Percentiles rank a stretch among this genome's conserved stretches.
phyloP scores from a whole-genome alignment of 371 early-diverging fungal genomes.

The Dentiscutata heterogama region DNA sequence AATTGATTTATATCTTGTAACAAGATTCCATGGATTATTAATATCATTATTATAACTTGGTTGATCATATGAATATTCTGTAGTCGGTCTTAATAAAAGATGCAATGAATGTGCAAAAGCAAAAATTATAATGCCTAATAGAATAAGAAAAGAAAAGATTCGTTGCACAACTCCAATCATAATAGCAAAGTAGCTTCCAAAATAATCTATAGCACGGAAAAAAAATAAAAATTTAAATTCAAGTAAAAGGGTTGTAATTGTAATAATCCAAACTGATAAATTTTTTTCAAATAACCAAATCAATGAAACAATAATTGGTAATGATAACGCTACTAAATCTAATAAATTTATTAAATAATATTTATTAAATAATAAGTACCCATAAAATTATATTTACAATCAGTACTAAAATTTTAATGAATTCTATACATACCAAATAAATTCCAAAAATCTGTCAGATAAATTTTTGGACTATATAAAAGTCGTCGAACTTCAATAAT shows the following conservation, averaged over 20 bases:
- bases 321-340: not conserved
- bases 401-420: no score
- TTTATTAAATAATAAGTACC: no score
- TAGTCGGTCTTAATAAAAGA: not conserved
- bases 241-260: not conserved
- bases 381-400: no score
- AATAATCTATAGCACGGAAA: not conserved
- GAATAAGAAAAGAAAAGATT: not conserved
- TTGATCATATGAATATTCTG: not conserved
- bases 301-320: not conserved
- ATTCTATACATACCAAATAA: conserved; percentile 5
- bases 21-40: conserved; percentile 35
- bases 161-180: not conserved
- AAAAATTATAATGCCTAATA: not conserved
- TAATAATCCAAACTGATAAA: not conserved
- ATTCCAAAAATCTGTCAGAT: conserved; percentile 31
- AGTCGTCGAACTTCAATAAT: conserved; percentile 8
- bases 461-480: not conserved
- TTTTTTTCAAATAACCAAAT: not conserved
- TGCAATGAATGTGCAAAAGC: not conserved
- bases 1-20: not conserved
- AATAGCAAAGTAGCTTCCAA: not conserved
- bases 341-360: not conserved
- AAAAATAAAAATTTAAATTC: conserved; percentile 20
- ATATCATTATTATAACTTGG: conserved; percentile 12